Evolutionary conservation across 208 protist species (phyloP).

Genomic region (Herpetomonas samuelpessoai): DNA sequence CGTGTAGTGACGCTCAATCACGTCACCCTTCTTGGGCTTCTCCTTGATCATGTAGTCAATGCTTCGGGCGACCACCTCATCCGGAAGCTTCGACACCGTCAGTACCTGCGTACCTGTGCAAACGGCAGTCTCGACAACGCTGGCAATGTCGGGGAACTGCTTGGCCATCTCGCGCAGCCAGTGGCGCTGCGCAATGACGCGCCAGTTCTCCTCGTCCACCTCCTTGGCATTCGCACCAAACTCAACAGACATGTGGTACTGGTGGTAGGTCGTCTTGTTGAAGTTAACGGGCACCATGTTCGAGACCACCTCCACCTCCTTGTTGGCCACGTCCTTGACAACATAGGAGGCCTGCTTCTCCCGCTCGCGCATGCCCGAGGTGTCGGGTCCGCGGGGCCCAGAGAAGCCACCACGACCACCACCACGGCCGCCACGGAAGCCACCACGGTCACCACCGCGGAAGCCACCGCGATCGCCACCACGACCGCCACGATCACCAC

Average conservation of each 20-base stretch:
- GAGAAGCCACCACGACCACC: background rate
- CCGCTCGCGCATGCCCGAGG: too few relatives aligned
- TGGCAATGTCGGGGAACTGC: conserved; percentile 10
- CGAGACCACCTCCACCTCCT: conserved; percentile 10
- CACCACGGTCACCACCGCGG: conserved; percentile 13
- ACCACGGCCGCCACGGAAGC: conserved; percentile 8
- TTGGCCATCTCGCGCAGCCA: conserved; percentile 19
- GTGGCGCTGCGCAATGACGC: conserved; percentile 17
- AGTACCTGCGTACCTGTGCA: conserved; percentile 29
- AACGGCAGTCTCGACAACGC: conserved; percentile 7
- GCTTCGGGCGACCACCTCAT: conserved; percentile 14
- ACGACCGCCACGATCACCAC: conserved; percentile 8
- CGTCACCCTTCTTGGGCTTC: conserved; percentile 9
- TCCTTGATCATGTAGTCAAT: conserved; percentile 18
- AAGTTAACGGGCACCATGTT: conserved; percentile 30
- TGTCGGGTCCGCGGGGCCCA: too few relatives aligned
- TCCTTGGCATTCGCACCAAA: conserved; percentile 30
- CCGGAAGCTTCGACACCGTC: conserved; percentile 7
- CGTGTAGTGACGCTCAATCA: conserved; percentile 22
- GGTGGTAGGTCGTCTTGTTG: conserved; percentile 12
- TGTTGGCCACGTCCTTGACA: conserved; percentile 5
- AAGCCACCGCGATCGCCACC: conserved; percentile 11
- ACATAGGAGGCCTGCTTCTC: conserved; percentile 16
- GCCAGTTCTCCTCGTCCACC: conserved; percentile 24
- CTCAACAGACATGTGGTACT: conserved; percentile 27